Percentiles rank a stretch among this genome's conserved stretches.
Conservation (phyloP, 169 alveolate species). For the Cryptosporidium tyzzeri region DNA sequence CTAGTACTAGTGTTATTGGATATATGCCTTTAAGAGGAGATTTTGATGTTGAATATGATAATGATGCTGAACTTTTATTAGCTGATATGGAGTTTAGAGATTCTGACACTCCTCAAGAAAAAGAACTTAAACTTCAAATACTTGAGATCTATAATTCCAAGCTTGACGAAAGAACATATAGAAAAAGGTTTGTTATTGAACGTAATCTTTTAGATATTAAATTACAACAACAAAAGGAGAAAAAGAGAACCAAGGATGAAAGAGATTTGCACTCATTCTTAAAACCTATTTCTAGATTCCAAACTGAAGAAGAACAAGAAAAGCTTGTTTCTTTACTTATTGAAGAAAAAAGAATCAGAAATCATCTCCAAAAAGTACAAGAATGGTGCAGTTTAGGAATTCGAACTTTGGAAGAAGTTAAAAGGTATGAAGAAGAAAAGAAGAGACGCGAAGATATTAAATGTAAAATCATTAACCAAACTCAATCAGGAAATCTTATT, state of each 20-base stretch:
- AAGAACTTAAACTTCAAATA: slow-evolving; percentile 84
- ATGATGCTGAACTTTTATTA: slow-evolving; percentile 96
- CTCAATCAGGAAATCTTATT: not conserved
- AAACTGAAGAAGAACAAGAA: slow-evolving; percentile 90
- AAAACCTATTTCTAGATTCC: slow-evolving; percentile 89
- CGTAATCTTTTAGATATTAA: slow-evolving; percentile 87
- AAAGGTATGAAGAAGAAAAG: slow-evolving; percentile 72
- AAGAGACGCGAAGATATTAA: slow-evolving; percentile 57
- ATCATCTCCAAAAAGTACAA: slow-evolving; percentile 86
- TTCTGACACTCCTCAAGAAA: slow-evolving; percentile 87
- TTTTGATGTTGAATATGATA: slow-evolving; percentile 97
- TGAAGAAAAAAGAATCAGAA: slow-evolving; percentile 88
- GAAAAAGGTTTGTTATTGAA: slow-evolving; percentile 81
- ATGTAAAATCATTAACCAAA: slow-evolving; percentile 57
- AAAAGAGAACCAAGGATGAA: slow-evolving; percentile 90
- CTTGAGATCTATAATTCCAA: slow-evolving; percentile 91
- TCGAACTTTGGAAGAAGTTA: slow-evolving; percentile 88
- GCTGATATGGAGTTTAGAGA: slow-evolving; percentile 97
- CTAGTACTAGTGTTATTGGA: slow-evolving; percentile 70
- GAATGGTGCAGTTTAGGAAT: slow-evolving; percentile 91
- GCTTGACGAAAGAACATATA: slow-evolving; percentile 90
- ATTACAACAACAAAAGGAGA: slow-evolving; percentile 89
- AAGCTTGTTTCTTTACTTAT: slow-evolving; percentile 87
- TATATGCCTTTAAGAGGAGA: slow-evolving; percentile 95
- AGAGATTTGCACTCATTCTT: slow-evolving; percentile 89